These are phyloP conservation scores for Hylodesmum podocarpum DNA, from an alignment of 306 rosid genomes.

Conservation along the genomic window DNA sequence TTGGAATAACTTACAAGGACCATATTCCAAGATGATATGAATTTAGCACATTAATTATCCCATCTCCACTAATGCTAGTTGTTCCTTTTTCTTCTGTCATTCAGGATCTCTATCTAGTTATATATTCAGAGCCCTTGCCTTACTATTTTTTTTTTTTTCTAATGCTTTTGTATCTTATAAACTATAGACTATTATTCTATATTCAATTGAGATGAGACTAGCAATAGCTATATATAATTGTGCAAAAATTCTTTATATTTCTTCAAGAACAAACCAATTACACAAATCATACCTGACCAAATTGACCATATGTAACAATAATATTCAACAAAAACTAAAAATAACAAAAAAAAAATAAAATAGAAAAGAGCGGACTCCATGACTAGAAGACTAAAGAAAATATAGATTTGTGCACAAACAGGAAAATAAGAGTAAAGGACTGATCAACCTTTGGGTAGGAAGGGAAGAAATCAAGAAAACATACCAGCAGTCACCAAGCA, in stretches of 20 bases:
- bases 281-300: background rate
- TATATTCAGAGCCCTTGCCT: background rate
- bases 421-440: background rate
- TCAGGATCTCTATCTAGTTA: background rate
- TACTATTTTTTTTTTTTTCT: background rate
- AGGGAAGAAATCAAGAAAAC: constrained; percentile 31
- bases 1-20: background rate
- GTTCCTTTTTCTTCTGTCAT: constrained; percentile 2
- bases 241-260: background rate
- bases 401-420: constrained; percentile 8
- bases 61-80: background rate
- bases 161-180: background rate
- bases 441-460: background rate
- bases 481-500: constrained; percentile 99
- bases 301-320: background rate
- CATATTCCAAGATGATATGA: background rate
- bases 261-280: background rate
- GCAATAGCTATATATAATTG: background rate
- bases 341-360: background rate
- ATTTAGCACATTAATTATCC: constrained; percentile 11
- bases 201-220: background rate
- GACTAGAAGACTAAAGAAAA: background rate
- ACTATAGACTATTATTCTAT: background rate
- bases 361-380: background rate
- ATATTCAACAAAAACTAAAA: background rate